Evolutionary conservation across 2,329 filamentous ascomycete species (phyloP).

Genomic region (Paraphaeosphaeria minitans): DNA sequence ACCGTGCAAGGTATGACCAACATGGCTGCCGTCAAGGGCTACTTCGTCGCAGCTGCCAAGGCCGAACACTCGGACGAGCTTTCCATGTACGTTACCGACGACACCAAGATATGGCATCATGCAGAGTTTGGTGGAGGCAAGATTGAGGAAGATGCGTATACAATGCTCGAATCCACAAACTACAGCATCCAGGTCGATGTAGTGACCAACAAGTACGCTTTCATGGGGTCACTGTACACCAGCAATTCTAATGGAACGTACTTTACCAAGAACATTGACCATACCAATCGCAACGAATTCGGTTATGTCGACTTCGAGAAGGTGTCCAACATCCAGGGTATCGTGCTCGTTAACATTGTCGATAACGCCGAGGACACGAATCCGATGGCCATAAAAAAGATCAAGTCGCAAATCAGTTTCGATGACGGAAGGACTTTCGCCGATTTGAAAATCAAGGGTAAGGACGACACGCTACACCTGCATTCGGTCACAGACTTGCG

Average conservation of each 20-base stretch:
- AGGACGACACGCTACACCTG: conserved; percentile 74
- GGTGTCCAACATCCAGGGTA: conserved; percentile 86
- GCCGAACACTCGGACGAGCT: conserved; percentile 84
- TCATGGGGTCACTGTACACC: conserved; percentile 88
- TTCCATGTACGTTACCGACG: conserved; percentile 85
- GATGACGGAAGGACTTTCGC: conserved; percentile 92
- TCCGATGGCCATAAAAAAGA: conserved; percentile 63
- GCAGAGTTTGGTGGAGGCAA: conserved; percentile 89
- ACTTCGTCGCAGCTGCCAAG: conserved; percentile 80
- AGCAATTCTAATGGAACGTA: conserved; percentile 98
- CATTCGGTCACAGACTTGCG: conserved; percentile 87
- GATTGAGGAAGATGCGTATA: conserved; percentile 84
- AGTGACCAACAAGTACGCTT: conserved; percentile 68
- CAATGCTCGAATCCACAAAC: conserved; percentile 91
- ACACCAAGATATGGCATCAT: conserved; percentile 85
- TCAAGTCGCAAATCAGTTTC: conserved; percentile 86
- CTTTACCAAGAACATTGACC: conserved; percentile 88
- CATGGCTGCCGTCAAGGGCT: conserved; percentile 83
- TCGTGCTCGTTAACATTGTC: conserved; percentile 88
- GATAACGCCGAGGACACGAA: conserved; percentile 80
- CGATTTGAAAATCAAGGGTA: conserved; percentile 68
- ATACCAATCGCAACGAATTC: conserved; percentile 80
- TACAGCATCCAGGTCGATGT: conserved; percentile 98
- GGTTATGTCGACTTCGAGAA: conserved; percentile 96
- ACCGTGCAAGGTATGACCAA: conserved; percentile 81